phyloP scores from a whole-genome alignment of 2,329 filamentous ascomycete genomes.

The Fonsecaea pugnacius region DNA sequence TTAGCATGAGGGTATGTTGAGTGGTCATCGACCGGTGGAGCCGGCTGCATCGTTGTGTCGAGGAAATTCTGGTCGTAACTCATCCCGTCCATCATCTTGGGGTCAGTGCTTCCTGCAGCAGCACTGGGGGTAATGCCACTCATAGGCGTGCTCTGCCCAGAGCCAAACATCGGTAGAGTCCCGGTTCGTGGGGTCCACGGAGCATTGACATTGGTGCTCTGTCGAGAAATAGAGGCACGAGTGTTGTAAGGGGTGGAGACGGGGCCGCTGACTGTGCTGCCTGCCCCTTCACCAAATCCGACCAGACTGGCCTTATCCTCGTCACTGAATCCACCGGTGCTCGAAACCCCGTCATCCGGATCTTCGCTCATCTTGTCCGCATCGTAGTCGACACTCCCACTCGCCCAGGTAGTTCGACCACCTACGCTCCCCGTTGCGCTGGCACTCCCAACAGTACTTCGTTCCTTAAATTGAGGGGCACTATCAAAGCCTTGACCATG shows the following conservation, averaged over 20 bases:
- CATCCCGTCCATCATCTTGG: slow-evolving; percentile 69
- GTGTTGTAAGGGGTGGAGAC: slow-evolving; percentile 63
- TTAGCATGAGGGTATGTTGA: slow-evolving; percentile 29
- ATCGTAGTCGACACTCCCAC: slow-evolving; percentile 63
- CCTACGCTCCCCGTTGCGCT: slow-evolving; percentile 81
- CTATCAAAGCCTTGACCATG: slow-evolving; percentile 67
- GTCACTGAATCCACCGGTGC: slow-evolving; percentile 80
- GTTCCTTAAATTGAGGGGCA: slow-evolving; percentile 73
- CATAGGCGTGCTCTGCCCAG: slow-evolving; percentile 45
- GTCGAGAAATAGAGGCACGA: slow-evolving; percentile 43
- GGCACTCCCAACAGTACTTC: slow-evolving; percentile 87
- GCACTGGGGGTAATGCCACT: slow-evolving; percentile 50
- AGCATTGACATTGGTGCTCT: slow-evolving; percentile 45
- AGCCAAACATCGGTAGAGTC: slow-evolving; percentile 24
- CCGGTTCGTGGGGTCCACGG: slow-evolving; percentile 39
- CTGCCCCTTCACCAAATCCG: slow-evolving; percentile 89
- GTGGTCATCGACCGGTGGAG: slow-evolving; percentile 53
- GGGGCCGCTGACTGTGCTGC: slow-evolving; percentile 79
- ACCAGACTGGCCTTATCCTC: slow-evolving; percentile 83
- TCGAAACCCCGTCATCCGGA: slow-evolving; percentile 64
- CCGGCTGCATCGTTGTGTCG: slow-evolving; percentile 67
- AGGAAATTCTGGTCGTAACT: slow-evolving; percentile 66
- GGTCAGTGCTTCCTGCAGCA: slow-evolving; percentile 57
- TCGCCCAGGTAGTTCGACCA: slow-evolving; percentile 69
- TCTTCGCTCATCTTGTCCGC: slow-evolving; percentile 65